Percentiles rank a stretch among this genome's conserved stretches.
Evolutionary conservation across 2,329 filamentous ascomycete species (phyloP).

Genomic region (Colletotrichum musicola): DNA sequence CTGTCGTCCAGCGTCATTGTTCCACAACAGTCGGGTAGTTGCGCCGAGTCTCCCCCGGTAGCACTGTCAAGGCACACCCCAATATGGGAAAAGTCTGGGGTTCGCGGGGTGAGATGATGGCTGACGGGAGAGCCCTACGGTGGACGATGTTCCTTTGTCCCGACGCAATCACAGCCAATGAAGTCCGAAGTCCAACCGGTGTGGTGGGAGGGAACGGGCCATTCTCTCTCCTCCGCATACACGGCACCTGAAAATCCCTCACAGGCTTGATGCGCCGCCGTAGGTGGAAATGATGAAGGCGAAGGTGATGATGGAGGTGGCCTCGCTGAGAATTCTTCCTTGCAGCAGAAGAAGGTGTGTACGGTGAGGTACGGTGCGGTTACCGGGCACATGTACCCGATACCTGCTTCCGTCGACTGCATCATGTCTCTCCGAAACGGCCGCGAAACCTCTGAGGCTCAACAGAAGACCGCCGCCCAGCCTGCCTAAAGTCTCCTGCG

Average conservation of each 20-base stretch:
- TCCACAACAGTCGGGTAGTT: constrained; percentile 9
- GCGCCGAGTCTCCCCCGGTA: constrained; percentile 1
- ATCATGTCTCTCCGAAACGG: not conserved
- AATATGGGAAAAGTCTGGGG: constrained; percentile 23
- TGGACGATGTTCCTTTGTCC: constrained; percentile 28
- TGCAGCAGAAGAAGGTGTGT: not conserved
- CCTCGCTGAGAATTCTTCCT: not conserved
- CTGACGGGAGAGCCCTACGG: constrained; percentile 16
- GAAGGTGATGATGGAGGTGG: constrained; percentile 17
- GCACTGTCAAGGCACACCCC: constrained; percentile 1
- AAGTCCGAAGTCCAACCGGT: constrained; percentile 22
- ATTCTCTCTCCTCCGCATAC: constrained; percentile 8
- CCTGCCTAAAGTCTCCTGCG: not conserved
- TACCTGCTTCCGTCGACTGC: not conserved
- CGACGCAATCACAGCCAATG: constrained; percentile 27
- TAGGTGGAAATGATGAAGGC: too few relatives aligned
- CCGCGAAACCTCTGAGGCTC: constrained; percentile 24
- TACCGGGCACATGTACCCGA: constrained; percentile 9
- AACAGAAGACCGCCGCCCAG: not conserved
- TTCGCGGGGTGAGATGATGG: constrained; percentile 24
- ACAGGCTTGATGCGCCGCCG: not conserved
- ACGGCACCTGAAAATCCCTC: constrained; percentile 31
- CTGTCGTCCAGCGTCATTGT: not conserved
- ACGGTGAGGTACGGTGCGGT: not conserved
- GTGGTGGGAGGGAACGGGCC: constrained; percentile 9